phyloP scores from a whole-genome alignment of 208 protist species.

The Strigomonas oncopelti region DNA sequence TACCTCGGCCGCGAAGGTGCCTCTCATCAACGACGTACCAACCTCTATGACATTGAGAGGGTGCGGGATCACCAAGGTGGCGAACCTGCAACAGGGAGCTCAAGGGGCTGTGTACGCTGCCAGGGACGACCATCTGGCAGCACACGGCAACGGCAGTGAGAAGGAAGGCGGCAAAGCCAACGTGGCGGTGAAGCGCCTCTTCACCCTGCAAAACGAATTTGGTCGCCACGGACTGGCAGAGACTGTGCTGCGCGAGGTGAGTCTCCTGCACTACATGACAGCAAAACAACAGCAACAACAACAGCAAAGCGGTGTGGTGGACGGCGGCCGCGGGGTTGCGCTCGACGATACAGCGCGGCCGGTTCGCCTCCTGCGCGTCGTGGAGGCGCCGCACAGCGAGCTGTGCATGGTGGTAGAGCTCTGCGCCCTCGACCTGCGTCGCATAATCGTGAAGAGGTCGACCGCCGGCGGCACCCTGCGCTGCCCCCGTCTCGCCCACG shows the following conservation, averaged over 20 bases:
- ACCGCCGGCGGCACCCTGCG: not conserved
- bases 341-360: constrained; percentile 35
- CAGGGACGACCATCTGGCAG: too few relatives aligned
- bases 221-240: constrained; percentile 62
- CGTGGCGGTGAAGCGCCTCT: constrained; percentile 83
- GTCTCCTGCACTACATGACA: constrained; percentile 47
- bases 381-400: constrained; percentile 77
- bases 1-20: not conserved
- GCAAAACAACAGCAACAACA: constrained; percentile 5
- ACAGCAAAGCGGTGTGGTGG: not conserved
- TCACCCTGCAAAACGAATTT: constrained; percentile 66
- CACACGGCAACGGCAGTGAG: not conserved
- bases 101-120: constrained; percentile 84
- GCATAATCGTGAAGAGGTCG: constrained; percentile 22
- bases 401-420: constrained; percentile 80
- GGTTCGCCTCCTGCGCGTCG: constrained; percentile 45
- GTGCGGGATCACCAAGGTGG: constrained; percentile 48
- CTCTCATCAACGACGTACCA: not conserved
- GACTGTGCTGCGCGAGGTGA: constrained; percentile 71
- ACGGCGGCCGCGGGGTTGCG: not conserved
- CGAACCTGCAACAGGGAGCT: constrained; percentile 57
- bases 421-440: constrained; percentile 59
- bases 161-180: constrained; percentile 6
- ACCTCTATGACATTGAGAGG: not conserved
- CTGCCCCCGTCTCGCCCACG: constrained; percentile 27